These are phyloP conservation scores for Zea mays DNA, from an alignment of 176 grass and related monocot genomes.

Conservation along the genomic window Zm-B73-REFERENCE-NAM-5.0 NC_050099.1:228675501-228676000, in stretches of 20 bases:
- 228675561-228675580: too few species aligned
- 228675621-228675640: not conserved
- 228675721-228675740: not conserved
- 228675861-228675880: not conserved
- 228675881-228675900: not conserved
- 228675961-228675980: not conserved
- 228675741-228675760: constrained; percentile 25
- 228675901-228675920: not conserved
- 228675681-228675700: not conserved
- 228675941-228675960: not conserved
- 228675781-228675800: not conserved
- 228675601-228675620: not conserved
- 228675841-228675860: not conserved
- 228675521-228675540: too few species aligned
- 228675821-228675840: not conserved
- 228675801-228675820: not conserved
- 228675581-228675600: too few species aligned
- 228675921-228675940: not conserved
- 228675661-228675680: constrained; percentile 10
- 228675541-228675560: too few species aligned
- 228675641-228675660: not conserved
- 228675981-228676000: not conserved
- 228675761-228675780: not conserved
- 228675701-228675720: not conserved
- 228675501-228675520: too few species aligned